phyloP scores from a whole-genome alignment of 352 stramenopile genomes.

The Phytophthora quininea region DNA sequence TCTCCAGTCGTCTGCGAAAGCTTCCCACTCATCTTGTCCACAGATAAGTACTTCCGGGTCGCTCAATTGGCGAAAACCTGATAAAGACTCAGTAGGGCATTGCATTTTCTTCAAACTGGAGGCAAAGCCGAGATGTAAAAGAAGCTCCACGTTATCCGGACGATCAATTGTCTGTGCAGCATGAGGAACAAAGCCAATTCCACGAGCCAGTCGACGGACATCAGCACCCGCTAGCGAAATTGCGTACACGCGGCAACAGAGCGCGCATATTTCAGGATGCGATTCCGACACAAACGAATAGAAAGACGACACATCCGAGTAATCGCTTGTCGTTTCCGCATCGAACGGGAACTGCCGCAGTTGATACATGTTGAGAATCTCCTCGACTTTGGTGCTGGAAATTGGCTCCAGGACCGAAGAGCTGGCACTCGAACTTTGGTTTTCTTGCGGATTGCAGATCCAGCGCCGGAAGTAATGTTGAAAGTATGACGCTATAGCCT shows the following conservation, averaged over 20 bases:
- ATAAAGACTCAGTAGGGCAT: slow-evolving; percentile 14
- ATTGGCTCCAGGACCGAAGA: slow-evolving; percentile 21
- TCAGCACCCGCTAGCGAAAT: slow-evolving; percentile 66
- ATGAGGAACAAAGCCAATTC: slow-evolving; percentile 68
- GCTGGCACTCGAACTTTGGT: slow-evolving; percentile 5
- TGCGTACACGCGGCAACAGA: slow-evolving; percentile 81
- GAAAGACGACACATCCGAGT: slow-evolving; percentile 82
- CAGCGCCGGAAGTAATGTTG: slow-evolving; percentile 71
- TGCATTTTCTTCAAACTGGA: slow-evolving; percentile 47
- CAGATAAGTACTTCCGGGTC: slow-evolving; percentile 56
- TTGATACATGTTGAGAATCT: slow-evolving; percentile 70
- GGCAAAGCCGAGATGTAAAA: slow-evolving; percentile 77
- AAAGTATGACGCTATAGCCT: slow-evolving; percentile 66
- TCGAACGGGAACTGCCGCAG: slow-evolving; percentile 80
- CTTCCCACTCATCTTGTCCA: slow-evolving; percentile 55
- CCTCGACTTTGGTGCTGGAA: slow-evolving; percentile 41
- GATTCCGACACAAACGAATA: slow-evolving; percentile 87
- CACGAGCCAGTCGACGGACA: slow-evolving; percentile 55
- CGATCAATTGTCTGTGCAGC: slow-evolving; percentile 55
- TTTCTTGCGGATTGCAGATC: slow-evolving; percentile 47
- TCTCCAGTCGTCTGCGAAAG: slow-evolving; percentile 66
- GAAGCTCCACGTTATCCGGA: slow-evolving; percentile 54
- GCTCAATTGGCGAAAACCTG: slow-evolving; percentile 29
- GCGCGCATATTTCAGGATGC: slow-evolving; percentile 76
- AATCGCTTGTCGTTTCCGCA: slow-evolving; percentile 69